Conservation (phyloP, 2,329 filamentous ascomycete species). For the Colletotrichum endophyticum region DNA sequence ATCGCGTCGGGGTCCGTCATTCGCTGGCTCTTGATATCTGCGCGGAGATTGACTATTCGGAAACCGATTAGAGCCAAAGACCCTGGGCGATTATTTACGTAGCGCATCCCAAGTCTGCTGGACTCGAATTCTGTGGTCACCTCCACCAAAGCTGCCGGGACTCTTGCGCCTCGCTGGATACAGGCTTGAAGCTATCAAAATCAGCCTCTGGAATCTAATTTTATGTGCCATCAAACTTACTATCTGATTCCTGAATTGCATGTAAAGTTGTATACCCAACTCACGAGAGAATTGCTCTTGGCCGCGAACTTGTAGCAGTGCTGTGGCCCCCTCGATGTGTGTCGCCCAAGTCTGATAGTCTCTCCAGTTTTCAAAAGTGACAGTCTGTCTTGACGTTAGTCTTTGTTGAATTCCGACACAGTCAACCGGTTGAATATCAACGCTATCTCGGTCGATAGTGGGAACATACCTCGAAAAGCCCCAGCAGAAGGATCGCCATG, state of each 20-base stretch:
- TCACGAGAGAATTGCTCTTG: slow-evolving; percentile 24
- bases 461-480: slow-evolving; percentile 26
- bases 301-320: slow-evolving; percentile 27
- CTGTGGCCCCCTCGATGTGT: slow-evolving; percentile 27
- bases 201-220: neutral
- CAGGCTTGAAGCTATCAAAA: slow-evolving; percentile 20
- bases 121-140: neutral
- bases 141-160: slow-evolving; percentile 9
- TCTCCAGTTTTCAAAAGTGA: slow-evolving; percentile 25
- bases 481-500: slow-evolving; percentile 27
- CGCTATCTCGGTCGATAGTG: neutral
- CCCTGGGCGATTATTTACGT: neutral
- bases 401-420: rapidly evolving
- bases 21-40: slow-evolving; percentile 21
- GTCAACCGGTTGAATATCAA: neutral
- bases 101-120: neutral
- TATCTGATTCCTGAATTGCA: slow-evolving; percentile 28
- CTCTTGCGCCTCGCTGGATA: slow-evolving; percentile 21
- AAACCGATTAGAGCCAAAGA: slow-evolving; percentile 19
- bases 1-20: slow-evolving; percentile 17
- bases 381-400: slow-evolving; percentile 4
- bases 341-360: slow-evolving; percentile 23
- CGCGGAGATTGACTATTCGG: slow-evolving; percentile 23
- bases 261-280: slow-evolving; percentile 26
- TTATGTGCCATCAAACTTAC: slow-evolving; percentile 15